Base-by-base conservation (phyloP, 2,329 filamentous ascomycete species). In the Hypoxylon sp. region DNA sequence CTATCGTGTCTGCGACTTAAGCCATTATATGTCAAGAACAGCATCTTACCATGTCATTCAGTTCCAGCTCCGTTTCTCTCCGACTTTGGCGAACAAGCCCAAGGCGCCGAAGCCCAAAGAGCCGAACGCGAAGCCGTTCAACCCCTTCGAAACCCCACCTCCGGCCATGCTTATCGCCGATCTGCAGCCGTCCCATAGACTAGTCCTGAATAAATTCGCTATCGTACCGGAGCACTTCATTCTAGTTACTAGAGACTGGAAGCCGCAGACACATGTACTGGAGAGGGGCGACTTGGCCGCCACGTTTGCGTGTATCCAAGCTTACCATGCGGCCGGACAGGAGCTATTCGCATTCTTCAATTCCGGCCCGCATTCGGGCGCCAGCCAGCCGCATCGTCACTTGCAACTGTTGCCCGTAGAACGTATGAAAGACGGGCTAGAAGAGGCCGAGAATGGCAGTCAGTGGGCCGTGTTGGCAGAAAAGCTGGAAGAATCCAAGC, bases 141-240 rank as follows among this genome's bases (percentile, higher is more conserved):
- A 91, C 70, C 87, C 88, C 3, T 92, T 92, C 71, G 85, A 83
- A 27, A 78, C 84, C 57, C 88, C 88, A 0, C 72, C 80, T 0
- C 67, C 77, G 2, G 76, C 80, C 4, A 75, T 83, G 8, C 80
- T 88, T 53, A 76, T 88, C 31, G 73, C 87, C 38, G 72, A 81
- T 21, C 68, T 89, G 6, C 77, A 77, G 1, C 76, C 83, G 0
- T 72, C 76, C 7, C 88, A 92, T 72, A 79, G 81, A 56, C 79
- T 91, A 37, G 84, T 92, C 1, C 77, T 92, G 35, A 92, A 92
- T 78, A 92, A 91, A 72, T 92, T 89, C 66, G 88, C 89, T 45
- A 75, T 92, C 45, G 87, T 90, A 27, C 81, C 83, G 0, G 81
- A 87, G 66, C 89, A 92, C 74, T 90, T 89, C 70, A 90, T 92